These are phyloP conservation scores for Lyophyllum decastes DNA, from an alignment of 768 basidiomycete genomes.

Conservation along the genomic window DNA sequence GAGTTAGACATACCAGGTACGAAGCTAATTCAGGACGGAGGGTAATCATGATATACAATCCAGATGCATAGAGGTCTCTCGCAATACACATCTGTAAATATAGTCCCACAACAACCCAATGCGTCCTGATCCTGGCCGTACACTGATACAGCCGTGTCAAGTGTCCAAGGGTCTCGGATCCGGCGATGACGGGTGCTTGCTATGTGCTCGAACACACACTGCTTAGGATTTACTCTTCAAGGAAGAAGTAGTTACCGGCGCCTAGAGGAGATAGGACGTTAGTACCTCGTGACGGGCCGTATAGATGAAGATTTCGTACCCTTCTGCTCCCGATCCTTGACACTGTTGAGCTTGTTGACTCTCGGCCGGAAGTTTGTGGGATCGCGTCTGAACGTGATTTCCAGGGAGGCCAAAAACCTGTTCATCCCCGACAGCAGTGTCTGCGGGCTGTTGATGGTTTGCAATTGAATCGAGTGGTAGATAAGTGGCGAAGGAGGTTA, in stretches of 20 bases:
- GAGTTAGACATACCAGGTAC: too few relatives aligned
- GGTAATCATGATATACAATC: too few relatives aligned
- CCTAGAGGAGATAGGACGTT: conserved; percentile 37
- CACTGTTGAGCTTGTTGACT: conserved; percentile 82
- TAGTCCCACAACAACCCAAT: too few relatives aligned
- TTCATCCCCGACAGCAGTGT: conserved; percentile 97
- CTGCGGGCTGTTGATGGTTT: conserved; percentile 65
- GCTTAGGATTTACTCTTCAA: conserved; percentile 61
- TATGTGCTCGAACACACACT: not conserved
- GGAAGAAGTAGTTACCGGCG: conserved; percentile 90
- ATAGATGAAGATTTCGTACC: conserved; percentile 40
- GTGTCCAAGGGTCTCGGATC: not conserved
- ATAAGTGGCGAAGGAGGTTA: conserved; percentile 14
- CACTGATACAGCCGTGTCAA: not conserved
- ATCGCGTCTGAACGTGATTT: conserved; percentile 98
- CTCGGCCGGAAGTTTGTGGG: conserved; percentile 92
- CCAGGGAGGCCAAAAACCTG: conserved; percentile 90
- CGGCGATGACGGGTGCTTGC: not conserved
- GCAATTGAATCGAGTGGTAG: not conserved
- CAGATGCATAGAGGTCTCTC: too few relatives aligned
- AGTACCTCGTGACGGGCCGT: not conserved
- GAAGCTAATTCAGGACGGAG: too few relatives aligned
- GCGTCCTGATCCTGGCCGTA: not conserved
- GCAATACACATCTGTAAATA: too few relatives aligned
- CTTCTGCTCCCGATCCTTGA: conserved; percentile 91